A percentile compares a stretch with the other conserved stretches of the same genome.
Evolutionary conservation across 2,329 filamentous ascomycete species (phyloP).

Genomic region (Fusarium siculi): DNA sequence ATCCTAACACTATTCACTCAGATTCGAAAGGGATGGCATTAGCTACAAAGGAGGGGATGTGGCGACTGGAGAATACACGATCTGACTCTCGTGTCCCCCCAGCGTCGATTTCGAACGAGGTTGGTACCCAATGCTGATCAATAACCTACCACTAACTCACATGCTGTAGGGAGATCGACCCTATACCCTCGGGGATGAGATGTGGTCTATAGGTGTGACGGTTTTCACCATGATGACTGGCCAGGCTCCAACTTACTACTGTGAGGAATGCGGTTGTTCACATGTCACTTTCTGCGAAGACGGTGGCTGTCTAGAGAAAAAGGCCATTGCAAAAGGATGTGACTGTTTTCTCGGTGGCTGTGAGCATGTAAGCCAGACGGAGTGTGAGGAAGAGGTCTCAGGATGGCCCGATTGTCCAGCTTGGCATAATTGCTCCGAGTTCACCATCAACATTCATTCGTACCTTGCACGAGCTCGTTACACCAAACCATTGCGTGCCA

Average conservation of each 20-base stretch:
- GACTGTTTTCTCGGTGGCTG: constrained; percentile 40
- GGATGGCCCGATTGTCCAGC: constrained; percentile 26
- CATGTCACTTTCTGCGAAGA: constrained; percentile 45
- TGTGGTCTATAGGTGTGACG: constrained; percentile 52
- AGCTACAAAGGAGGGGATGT: constrained; percentile 24
- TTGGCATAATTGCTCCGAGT: constrained; percentile 33
- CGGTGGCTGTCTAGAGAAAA: constrained; percentile 44
- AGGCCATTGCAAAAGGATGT: constrained; percentile 27
- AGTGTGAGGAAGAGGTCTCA: constrained; percentile 14
- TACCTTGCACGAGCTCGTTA: constrained; percentile 42
- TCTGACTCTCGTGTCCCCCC: background rate
- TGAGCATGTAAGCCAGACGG: constrained; percentile 9
- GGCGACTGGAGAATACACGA: constrained; percentile 16
- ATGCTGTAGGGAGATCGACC: constrained; percentile 42
- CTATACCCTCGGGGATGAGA: constrained; percentile 52
- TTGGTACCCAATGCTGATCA: background rate
- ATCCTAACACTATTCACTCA: background rate
- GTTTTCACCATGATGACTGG: constrained; percentile 57
- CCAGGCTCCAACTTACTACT: constrained; percentile 15
- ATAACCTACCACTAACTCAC: background rate
- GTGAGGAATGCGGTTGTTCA: constrained; percentile 38
- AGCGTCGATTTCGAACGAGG: constrained; percentile 10
- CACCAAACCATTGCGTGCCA: constrained; percentile 41
- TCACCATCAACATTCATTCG: constrained; percentile 47
- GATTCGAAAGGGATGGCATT: constrained; percentile 15